Conservation (phyloP, 495 filamentous ascomycete genomes). For the Annulohypoxylon stygium region DNA sequence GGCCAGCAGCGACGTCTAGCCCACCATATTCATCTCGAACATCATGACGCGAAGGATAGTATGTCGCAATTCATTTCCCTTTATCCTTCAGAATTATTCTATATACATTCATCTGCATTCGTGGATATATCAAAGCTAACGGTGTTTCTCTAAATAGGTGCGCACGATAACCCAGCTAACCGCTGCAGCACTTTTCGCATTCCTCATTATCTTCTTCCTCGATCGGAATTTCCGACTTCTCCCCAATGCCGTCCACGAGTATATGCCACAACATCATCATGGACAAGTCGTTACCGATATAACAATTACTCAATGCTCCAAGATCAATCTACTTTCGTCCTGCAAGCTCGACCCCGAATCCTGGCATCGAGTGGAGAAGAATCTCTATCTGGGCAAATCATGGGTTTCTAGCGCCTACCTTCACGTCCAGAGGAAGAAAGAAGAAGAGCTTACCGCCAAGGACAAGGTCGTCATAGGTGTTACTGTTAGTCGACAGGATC, state of each 20-base stretch:
- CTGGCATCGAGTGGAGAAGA: conserved; percentile 93
- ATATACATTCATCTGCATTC: background rate
- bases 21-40: conserved; percentile 34
- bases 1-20: conserved; percentile 27
- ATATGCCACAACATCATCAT: conserved; percentile 83
- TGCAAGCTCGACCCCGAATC: conserved; percentile 80
- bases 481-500: conserved; percentile 81
- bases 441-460: conserved; percentile 79
- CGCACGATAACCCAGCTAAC: conserved; percentile 87
- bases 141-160: conserved; percentile 65
- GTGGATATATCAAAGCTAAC: conserved; percentile 26
- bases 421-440: conserved; percentile 86
- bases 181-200: conserved; percentile 72
- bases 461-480: conserved; percentile 90
- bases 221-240: conserved; percentile 86
- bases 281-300: conserved; percentile 91
- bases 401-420: conserved; percentile 86
- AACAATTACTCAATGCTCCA: conserved; percentile 81
- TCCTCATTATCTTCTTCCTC: conserved; percentile 79
- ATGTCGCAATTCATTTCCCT: conserved; percentile 30
- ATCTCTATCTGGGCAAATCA: conserved; percentile 81
- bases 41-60: conserved; percentile 65
- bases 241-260: conserved; percentile 82
- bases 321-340: conserved; percentile 78
- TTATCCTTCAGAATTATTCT: no score